Base-by-base conservation (phyloP, 306 rosid species). In the Quercus cerris region DNA sequence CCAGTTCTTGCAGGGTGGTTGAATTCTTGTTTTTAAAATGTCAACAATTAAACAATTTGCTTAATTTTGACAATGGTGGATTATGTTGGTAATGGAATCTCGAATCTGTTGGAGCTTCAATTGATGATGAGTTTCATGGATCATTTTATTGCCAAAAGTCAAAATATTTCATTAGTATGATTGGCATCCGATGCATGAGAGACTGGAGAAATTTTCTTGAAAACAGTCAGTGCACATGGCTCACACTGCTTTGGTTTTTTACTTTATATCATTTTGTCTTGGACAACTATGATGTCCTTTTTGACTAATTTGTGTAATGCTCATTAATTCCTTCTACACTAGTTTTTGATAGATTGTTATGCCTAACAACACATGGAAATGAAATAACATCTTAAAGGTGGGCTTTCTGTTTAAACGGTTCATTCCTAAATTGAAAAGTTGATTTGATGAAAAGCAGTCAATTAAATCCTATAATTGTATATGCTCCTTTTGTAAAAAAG, bases 101-200 rank as follows among this genome's bases (percentile, higher is more conserved):
- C 27, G 35, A 6, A 64, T 30, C 70, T n/a, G 10, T 64, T 3
- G 22, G 70, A 67, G n/a, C 25, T 4, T 35, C 27, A 68, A 3
- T 5, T 27, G 70, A 5, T 14, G 38, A 28, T 63, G 10, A 12
- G 5, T 1, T 27, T 14, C 41, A 63, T 14, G 54, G 54, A 49
- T 49, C 54, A 49, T 31, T 33, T 68, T 9, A 11, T 20, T 4
- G 67, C 25, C 67, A 59, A 23, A 58, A 58, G 64, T 58, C 64
- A 58, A 22, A 9, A 59, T 23, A 19, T 33, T 31, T 33, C 27
- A 4, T 67, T 27, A 27, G 31, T 1, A n/a, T 22, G 10, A 55
- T 55, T 17, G 74, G 88, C 33, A 85, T 87, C 88, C 84, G 67
- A 81, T 83, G 83, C 59, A 69, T 73, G 71, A 20, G 15, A 8